Conservation (phyloP, 352 stramenopile genomes). For the Globisporangium irregulare region DNA sequence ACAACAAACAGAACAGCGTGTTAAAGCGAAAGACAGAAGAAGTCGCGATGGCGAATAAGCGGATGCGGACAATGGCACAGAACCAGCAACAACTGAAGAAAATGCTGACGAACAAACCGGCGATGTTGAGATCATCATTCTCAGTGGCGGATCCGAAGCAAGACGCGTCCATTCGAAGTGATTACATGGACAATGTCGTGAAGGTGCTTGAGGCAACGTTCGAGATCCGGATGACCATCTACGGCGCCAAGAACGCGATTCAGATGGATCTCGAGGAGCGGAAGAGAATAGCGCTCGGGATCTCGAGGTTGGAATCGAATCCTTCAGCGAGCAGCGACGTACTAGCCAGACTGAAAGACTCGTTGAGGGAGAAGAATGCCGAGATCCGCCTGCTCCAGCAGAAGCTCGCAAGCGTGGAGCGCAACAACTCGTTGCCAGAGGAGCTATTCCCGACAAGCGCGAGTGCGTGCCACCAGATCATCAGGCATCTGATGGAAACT, state of each 20-base stretch:
- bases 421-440: constrained; percentile 34
- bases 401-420: constrained; percentile 54
- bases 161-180: background rate
- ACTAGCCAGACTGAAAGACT: constrained; percentile 31
- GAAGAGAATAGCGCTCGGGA: constrained; percentile 44
- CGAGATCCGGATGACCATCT: constrained; percentile 45
- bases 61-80: constrained; percentile 30
- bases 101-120: constrained; percentile 14
- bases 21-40: constrained; percentile 69
- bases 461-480: constrained; percentile 47
- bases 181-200: constrained; percentile 27
- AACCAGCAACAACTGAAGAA: constrained; percentile 31
- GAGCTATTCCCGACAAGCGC: constrained; percentile 42
- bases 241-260: constrained; percentile 46
- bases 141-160: background rate
- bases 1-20: constrained; percentile 42
- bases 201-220: constrained; percentile 39
- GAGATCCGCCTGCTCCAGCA: constrained; percentile 64
- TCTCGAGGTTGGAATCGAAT: constrained; percentile 25
- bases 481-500: constrained; percentile 44
- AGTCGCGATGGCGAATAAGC: constrained; percentile 39
- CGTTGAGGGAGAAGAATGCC: constrained; percentile 46
- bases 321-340: constrained; percentile 18
- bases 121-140: background rate
- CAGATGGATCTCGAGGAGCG: constrained; percentile 48